These are phyloP conservation scores for Coemansia javaensis DNA, from an alignment of 192 early-diverging fungal species.

Conservation along the genomic window DNA sequence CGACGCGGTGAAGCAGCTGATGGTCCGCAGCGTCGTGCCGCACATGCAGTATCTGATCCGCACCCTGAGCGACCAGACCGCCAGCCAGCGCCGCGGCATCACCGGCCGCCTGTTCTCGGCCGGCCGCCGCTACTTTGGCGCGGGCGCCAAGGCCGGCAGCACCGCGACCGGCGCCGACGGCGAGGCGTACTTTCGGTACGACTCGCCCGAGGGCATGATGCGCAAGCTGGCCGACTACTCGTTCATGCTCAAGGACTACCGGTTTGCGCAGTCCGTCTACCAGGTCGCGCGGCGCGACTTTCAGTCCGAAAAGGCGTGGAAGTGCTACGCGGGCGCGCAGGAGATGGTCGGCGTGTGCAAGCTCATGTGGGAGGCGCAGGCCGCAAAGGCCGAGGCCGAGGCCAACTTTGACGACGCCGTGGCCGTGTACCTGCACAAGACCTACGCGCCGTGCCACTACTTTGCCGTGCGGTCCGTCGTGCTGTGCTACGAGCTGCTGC, in stretches of 20 bases:
- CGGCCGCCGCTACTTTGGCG: constrained; percentile 79
- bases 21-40: constrained; percentile 73
- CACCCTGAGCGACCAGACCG: constrained; percentile 89
- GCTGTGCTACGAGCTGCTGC: constrained; percentile 78
- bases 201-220: constrained; percentile 87
- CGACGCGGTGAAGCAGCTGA: constrained; percentile 55
- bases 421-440: constrained; percentile 59
- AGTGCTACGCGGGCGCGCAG: constrained; percentile 71
- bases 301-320: constrained; percentile 70
- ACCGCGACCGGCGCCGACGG: constrained; percentile 22
- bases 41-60: constrained; percentile 86
- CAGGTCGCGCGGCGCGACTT: constrained; percentile 86
- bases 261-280: constrained; percentile 83
- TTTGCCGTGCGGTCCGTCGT: constrained; percentile 71
- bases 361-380: constrained; percentile 62
- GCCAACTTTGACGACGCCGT: constrained; percentile 70
- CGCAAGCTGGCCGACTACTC: constrained; percentile 91
- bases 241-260: constrained; percentile 94
- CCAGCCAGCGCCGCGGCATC: constrained; percentile 77
- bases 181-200: constrained; percentile 55
- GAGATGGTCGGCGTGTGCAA: constrained; percentile 90
- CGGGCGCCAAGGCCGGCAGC: constrained; percentile 17
- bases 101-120: constrained; percentile 85
- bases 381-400: constrained; percentile 50
- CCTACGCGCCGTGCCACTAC: constrained; percentile 49